phyloP scores from a whole-genome alignment of 2,329 filamentous ascomycete species.

The Fusarium coicis region DNA sequence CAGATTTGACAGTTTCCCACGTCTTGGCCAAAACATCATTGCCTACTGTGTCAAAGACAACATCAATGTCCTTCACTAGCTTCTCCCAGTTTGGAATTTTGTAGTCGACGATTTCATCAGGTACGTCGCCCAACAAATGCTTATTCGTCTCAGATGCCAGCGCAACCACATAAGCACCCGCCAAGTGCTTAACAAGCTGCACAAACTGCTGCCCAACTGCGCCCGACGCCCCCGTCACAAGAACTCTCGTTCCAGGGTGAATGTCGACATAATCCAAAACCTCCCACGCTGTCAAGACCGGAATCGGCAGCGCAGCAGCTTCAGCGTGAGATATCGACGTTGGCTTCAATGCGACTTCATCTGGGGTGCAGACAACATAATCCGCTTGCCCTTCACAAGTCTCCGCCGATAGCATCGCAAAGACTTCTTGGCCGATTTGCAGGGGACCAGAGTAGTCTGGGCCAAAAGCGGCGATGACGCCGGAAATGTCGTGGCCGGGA shows the following conservation, averaged over 20 bases:
- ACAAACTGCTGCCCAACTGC: conserved; percentile 40
- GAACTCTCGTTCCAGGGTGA: neutral
- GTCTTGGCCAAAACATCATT: conserved; percentile 35
- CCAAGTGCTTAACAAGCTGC: conserved; percentile 43
- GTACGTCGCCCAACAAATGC: conserved; percentile 28
- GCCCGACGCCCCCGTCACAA: conserved; percentile 12
- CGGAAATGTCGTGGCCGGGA: conserved; percentile 52
- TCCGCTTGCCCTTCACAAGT: conserved; percentile 9
- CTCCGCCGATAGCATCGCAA: neutral
- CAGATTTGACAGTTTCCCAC: conserved; percentile 46
- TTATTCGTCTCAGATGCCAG: conserved; percentile 43
- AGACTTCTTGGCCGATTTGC: neutral
- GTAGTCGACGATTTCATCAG: conserved; percentile 45
- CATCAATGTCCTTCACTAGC: neutral
- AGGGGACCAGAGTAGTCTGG: neutral
- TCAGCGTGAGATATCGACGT: neutral
- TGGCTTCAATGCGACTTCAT: conserved; percentile 8
- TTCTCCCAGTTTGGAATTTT: conserved; percentile 35
- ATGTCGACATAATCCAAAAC: neutral
- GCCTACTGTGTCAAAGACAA: conserved; percentile 22
- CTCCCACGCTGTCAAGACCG: conserved; percentile 21
- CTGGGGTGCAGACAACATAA: neutral
- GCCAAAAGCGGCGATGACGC: conserved; percentile 42
- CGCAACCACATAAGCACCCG: conserved; percentile 40
- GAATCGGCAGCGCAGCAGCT: conserved; percentile 13